Evolutionary conservation across 2,329 filamentous ascomycete species (phyloP).

Genomic region (Clarireedia hainanense): DNA sequence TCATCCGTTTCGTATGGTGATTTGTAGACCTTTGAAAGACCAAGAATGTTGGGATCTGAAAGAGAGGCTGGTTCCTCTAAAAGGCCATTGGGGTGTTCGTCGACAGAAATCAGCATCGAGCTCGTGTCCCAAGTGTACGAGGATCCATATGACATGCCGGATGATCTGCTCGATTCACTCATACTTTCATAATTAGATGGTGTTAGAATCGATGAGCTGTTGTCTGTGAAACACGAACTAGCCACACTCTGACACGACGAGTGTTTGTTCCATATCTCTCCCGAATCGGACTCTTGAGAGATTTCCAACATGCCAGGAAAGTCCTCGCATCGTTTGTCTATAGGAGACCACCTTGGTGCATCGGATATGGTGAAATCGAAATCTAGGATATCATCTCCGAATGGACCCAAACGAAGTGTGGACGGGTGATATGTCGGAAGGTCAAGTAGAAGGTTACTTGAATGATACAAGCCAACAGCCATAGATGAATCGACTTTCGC

Average conservation of each 20-base stretch:
- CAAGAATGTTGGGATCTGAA: not conserved
- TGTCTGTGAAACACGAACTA: slow-evolving; percentile 9
- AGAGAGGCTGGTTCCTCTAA: not conserved
- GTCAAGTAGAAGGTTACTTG: not conserved
- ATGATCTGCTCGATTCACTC: slow-evolving; percentile 8
- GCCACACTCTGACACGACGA: not conserved
- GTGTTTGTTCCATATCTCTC: not conserved
- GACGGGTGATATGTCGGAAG: not conserved
- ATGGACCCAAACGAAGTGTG: not conserved
- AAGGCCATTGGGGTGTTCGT: not conserved
- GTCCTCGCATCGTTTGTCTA: not conserved
- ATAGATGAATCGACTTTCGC: not conserved
- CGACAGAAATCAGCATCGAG: slow-evolving; percentile 7
- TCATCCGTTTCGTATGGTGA: too few relatives aligned
- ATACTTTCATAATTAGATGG: slow-evolving; percentile 2
- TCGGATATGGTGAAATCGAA: not conserved
- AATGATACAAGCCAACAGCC: not conserved
- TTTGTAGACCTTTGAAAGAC: too few relatives aligned
- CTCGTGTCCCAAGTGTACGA: slow-evolving; percentile 15
- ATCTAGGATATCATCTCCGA: not conserved
- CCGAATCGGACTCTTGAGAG: not conserved
- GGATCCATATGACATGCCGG: slow-evolving; percentile 9
- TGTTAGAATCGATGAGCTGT: slow-evolving; percentile 2
- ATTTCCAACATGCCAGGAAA: not conserved
- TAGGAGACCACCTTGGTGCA: not conserved